These are phyloP conservation scores for Lithohypha guttulata DNA, from an alignment of 2,329 filamentous ascomycete genomes.

Conservation along the genomic window DNA sequence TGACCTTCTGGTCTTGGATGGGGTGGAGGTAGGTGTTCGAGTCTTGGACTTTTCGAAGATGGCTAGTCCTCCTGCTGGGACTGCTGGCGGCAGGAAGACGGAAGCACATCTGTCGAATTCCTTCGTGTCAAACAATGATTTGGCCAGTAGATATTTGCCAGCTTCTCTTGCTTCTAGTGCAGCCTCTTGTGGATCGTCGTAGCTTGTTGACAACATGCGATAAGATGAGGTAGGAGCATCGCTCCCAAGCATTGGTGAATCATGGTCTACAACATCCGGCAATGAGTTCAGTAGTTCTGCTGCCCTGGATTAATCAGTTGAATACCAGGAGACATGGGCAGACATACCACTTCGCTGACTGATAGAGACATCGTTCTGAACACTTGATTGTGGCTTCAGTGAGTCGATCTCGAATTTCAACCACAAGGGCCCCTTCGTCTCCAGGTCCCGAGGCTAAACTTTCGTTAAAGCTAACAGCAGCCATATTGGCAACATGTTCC, in stretches of 20 bases:
- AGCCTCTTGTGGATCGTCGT: constrained; percentile 60
- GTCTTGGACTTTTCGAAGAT: constrained; percentile 33
- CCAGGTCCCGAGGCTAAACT: constrained; percentile 3
- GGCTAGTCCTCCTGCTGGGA: constrained; percentile 55
- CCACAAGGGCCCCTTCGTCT: constrained; percentile 16
- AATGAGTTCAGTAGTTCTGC: constrained; percentile 87
- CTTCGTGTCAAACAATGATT: constrained; percentile 87
- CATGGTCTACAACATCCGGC: constrained; percentile 43
- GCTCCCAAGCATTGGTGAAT: constrained; percentile 48
- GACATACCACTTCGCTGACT: constrained; percentile 84
- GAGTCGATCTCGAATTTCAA: constrained; percentile 18
- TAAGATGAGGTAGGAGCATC: constrained; percentile 40
- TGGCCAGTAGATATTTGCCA: constrained; percentile 77
- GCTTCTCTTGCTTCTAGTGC: constrained; percentile 67
- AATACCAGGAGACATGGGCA: constrained; percentile 1
- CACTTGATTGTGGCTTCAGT: constrained; percentile 65
- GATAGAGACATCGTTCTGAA: constrained; percentile 88
- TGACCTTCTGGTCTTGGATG: constrained; percentile 52
- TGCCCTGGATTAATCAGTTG: constrained; percentile 50
- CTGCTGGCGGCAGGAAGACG: constrained; percentile 72
- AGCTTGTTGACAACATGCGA: constrained; percentile 39
- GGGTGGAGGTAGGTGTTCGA: constrained; percentile 29
- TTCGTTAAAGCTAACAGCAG: constrained; percentile 6
- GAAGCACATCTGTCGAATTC: constrained; percentile 91
- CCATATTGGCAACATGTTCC: constrained; percentile 4